A percentile compares a stretch with the other conserved stretches of the same genome.
phyloP scores from a whole-genome alignment of 2,329 filamentous ascomycete genomes.

The Penicillium sp. region DNA sequence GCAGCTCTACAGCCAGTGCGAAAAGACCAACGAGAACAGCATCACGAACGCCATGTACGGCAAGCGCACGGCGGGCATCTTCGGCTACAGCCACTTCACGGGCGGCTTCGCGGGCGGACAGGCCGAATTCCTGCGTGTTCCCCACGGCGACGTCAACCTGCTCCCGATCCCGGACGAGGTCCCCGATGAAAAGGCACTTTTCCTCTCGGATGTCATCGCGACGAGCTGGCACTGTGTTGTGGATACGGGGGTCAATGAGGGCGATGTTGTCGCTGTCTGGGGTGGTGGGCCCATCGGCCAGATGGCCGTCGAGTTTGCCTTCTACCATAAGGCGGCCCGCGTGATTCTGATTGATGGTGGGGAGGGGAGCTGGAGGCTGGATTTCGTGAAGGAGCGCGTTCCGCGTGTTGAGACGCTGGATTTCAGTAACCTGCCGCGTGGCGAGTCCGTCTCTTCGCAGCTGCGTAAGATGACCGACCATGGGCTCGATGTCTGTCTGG shows the following conservation, averaged over 20 bases:
- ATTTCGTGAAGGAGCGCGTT: slow-evolving; percentile 69
- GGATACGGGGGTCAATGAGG: slow-evolving; percentile 78
- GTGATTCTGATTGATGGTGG: slow-evolving; percentile 81
- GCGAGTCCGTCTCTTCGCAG: slow-evolving; percentile 69
- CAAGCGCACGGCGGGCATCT: slow-evolving; percentile 69
- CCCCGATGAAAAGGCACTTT: slow-evolving; percentile 83
- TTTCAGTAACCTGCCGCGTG: slow-evolving; percentile 66
- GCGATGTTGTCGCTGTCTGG: slow-evolving; percentile 81
- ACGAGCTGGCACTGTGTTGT: slow-evolving; percentile 84
- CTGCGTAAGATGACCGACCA: slow-evolving; percentile 75
- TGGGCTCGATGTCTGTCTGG: slow-evolving; percentile 68
- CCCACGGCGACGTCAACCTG: slow-evolving; percentile 79
- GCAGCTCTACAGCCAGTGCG: slow-evolving; percentile 79
- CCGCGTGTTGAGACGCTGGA: slow-evolving; percentile 71
- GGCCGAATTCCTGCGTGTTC: slow-evolving; percentile 84
- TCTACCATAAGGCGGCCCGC: slow-evolving; percentile 73
- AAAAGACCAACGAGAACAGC: slow-evolving; percentile 76
- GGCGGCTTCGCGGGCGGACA: slow-evolving; percentile 88
- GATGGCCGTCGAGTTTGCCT: slow-evolving; percentile 71
- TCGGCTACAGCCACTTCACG: slow-evolving; percentile 75
- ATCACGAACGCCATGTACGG: slow-evolving; percentile 78
- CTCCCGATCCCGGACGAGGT: slow-evolving; percentile 78
- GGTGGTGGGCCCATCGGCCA: slow-evolving; percentile 87
- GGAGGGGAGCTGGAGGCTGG: slow-evolving; percentile 65
- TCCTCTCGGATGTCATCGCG: slow-evolving; percentile 77